Evolutionary conservation across 1,284 basidiomycete genomes (phyloP), one percentile per base, ranked within the genome.

Genomic region (Chalciporus sp.): DNA sequence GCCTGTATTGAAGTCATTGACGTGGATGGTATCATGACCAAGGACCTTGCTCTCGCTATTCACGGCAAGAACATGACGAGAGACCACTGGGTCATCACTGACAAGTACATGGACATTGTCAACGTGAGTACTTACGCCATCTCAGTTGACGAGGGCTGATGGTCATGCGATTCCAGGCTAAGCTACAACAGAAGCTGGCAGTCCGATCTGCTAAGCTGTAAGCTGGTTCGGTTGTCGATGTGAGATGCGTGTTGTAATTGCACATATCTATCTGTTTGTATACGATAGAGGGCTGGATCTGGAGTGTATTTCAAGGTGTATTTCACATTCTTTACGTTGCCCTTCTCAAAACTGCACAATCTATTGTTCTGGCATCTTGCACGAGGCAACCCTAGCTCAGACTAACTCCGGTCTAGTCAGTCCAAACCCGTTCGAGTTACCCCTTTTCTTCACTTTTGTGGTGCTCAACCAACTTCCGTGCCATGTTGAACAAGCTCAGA

Each of bases 31-130:
- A 71, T 97, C 56, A 98, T 98, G 95, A 98, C 95, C 55, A 95
- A 95, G 82, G 96, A 99, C 77, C 78, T 99, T 47, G 96, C 96
- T 23, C 80, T 98, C 31, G 89, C 94, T 12, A 98, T 98, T 69
- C 89, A 98, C 69, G 96, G 96, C 51, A 94, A 93, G 82, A 73
- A 83, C 50, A 89, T 95, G 90, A 85, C 86, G 76, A 80, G 94
- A 62, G 92, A 94, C 65, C 91, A 97, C 74, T 97, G 94, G 92
- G 95, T 95, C 37, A 78, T 93, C 33, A 98, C 95, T 2, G 84
- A 90, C 69, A 90, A 84, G 51, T 97, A 95, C 73, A 89, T 96
- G 86, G 92, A 95, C 73, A 84, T 88, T 53, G 93, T 96, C 45
- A 89, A 90, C 63, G 88, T 90, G 61, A 72, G 82, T 75, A 1